Percentiles rank a stretch among this genome's conserved stretches.
phyloP scores from a whole-genome alignment of 371 early-diverging fungal genomes.

The Dinochytrium kinnereticum region DNA sequence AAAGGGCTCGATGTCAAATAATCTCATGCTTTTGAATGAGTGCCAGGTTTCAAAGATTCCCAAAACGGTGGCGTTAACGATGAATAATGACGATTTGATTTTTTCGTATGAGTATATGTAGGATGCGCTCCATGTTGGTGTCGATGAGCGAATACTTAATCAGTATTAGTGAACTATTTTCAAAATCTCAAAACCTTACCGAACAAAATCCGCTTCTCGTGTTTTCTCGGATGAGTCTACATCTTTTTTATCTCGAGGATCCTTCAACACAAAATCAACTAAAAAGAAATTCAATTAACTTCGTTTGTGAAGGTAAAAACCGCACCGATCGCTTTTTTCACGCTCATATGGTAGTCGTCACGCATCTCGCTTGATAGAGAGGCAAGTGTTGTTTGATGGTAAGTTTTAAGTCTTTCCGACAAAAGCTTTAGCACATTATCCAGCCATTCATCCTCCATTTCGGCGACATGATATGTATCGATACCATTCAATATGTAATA shows the following conservation, averaged over 20 bases:
- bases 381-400: slow-evolving; percentile 39
- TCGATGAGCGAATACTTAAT: slow-evolving; percentile 48
- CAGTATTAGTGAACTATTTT: too few relatives aligned
- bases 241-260: slow-evolving; percentile 55
- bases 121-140: slow-evolving; percentile 50
- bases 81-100: slow-evolving; percentile 42
- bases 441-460: slow-evolving; percentile 64
- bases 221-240: slow-evolving; percentile 23
- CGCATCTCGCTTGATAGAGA: slow-evolving; percentile 57
- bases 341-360: slow-evolving; percentile 65
- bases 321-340: slow-evolving; percentile 63
- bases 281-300: background rate
- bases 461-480: slow-evolving; percentile 61
- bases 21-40: slow-evolving; percentile 41
- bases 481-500: slow-evolving; percentile 64
- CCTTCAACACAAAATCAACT: slow-evolving; percentile 63
- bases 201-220: slow-evolving; percentile 45
- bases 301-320: background rate
- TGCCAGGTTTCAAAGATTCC: slow-evolving; percentile 53
- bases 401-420: slow-evolving; percentile 43
- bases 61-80: slow-evolving; percentile 49
- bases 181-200: too few relatives aligned
- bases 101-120: slow-evolving; percentile 37
- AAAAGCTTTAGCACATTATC: slow-evolving; percentile 53
- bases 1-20: slow-evolving; percentile 55